A percentile compares a stretch with the other conserved stretches of the same genome.
phyloP scores from a whole-genome alignment of 1,284 basidiomycete species.

The Wallemia ichthyophaga region DNA sequence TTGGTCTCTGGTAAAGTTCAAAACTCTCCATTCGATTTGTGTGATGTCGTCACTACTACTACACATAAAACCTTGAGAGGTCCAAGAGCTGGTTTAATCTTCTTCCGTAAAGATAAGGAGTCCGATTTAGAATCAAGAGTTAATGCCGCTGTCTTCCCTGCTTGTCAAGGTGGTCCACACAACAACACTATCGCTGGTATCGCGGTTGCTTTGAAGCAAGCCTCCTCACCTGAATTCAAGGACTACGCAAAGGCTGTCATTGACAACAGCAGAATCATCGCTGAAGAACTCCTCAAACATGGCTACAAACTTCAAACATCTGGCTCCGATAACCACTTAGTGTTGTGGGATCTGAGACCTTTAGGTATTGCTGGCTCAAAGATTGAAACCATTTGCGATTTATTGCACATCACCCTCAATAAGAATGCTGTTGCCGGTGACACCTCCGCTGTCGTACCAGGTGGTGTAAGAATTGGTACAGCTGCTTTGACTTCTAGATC shows the following conservation, averaged over 20 bases:
- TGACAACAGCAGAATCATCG: slow-evolving; percentile 50
- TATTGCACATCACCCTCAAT: slow-evolving; percentile 54
- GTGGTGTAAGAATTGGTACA: slow-evolving; percentile 87
- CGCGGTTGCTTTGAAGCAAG: slow-evolving; percentile 85
- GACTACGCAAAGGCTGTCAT: slow-evolving; percentile 85
- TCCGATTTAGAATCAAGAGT: slow-evolving; percentile 69
- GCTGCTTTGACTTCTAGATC: slow-evolving; percentile 80
- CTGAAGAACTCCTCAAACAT: slow-evolving; percentile 32
- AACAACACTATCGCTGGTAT: slow-evolving; percentile 97
- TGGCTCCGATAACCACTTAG: slow-evolving; percentile 90
- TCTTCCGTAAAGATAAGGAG: slow-evolving; percentile 86
- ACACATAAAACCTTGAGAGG: slow-evolving; percentile 99
- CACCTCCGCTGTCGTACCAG: slow-evolving; percentile 75
- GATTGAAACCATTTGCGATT: slow-evolving; percentile 92
- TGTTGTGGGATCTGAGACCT: slow-evolving; percentile 91
- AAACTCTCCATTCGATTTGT: slow-evolving; percentile 79
- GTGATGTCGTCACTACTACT: slow-evolving; percentile 89
- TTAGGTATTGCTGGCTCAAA: slow-evolving; percentile 87
- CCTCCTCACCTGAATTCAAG: slow-evolving; percentile 65
- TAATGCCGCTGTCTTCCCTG: slow-evolving; percentile 97
- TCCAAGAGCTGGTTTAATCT: slow-evolving; percentile 90
- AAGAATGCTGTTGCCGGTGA: slow-evolving; percentile 90
- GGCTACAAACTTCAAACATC: slow-evolving; percentile 80
- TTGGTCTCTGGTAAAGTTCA: slow-evolving; percentile 80
- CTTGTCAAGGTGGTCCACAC: slow-evolving; percentile 98